These are phyloP conservation scores for Corynespora cassiicola DNA, from an alignment of 2,329 filamentous ascomycete species.

Conservation along the genomic window DNA sequence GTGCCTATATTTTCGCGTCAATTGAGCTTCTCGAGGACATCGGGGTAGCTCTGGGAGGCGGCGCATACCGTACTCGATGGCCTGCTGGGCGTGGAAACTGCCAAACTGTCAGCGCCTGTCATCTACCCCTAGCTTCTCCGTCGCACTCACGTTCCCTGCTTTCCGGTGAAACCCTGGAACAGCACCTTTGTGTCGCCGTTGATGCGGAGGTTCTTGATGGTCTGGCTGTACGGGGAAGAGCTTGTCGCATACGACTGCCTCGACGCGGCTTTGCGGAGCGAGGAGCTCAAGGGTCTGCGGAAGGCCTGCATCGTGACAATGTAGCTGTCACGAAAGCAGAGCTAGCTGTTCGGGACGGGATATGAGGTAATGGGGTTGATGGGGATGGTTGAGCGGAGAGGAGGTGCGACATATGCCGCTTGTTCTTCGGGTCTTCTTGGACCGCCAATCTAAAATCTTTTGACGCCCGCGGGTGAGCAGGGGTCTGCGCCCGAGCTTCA, in stretches of 20 bases:
- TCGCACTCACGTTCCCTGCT: slow-evolving; percentile 76
- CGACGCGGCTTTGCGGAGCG: slow-evolving; percentile 71
- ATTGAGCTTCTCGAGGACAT: slow-evolving; percentile 26
- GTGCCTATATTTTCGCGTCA: slow-evolving; percentile 68
- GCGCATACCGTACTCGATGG: slow-evolving; percentile 91
- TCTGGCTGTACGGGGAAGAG: slow-evolving; percentile 60
- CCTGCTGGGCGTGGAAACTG: slow-evolving; percentile 97
- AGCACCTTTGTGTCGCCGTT: slow-evolving; percentile 92
- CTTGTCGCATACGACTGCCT: slow-evolving; percentile 78
- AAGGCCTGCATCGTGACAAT: slow-evolving; percentile 80
- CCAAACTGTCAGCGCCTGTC: slow-evolving; percentile 22
- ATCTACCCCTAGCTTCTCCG: not conserved
- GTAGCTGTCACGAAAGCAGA: slow-evolving; percentile 32
- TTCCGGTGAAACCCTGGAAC: slow-evolving; percentile 97
- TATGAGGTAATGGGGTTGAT: slow-evolving; percentile 14
- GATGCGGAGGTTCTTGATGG: slow-evolving; percentile 80
- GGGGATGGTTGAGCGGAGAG: slow-evolving; percentile 17
- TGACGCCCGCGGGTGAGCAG: slow-evolving; percentile 7
- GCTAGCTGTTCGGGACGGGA: slow-evolving; percentile 6
- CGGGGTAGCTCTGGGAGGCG: slow-evolving; percentile 17
- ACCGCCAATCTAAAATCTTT: slow-evolving; percentile 21
- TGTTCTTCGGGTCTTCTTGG: slow-evolving; percentile 22
- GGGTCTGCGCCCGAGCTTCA: slow-evolving; percentile 22
- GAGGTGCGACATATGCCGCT: slow-evolving; percentile 8
- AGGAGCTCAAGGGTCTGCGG: slow-evolving; percentile 74